phyloP scores from a whole-genome alignment of 1,284 basidiomycete genomes.

The Apiotrichum gracile region DNA sequence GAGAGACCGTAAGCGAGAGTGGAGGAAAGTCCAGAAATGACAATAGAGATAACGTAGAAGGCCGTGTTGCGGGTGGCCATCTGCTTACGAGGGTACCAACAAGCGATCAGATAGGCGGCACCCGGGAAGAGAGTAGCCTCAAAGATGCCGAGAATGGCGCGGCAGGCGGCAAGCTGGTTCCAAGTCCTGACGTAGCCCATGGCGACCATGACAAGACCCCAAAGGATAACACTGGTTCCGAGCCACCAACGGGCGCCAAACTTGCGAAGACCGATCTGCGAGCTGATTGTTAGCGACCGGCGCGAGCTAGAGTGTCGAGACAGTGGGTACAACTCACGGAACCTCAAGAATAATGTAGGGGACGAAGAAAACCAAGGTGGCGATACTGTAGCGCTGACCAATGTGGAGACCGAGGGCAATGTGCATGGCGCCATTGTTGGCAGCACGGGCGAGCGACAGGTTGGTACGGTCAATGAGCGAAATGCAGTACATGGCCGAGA shows the following conservation, averaged over 20 bases:
- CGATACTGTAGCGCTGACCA: conserved; percentile 43
- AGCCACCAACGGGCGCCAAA: conserved; percentile 20
- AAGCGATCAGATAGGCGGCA: conserved; percentile 18
- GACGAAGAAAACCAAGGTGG: conserved; percentile 42
- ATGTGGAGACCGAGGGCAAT: conserved; percentile 26
- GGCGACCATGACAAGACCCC: conserved; percentile 36
- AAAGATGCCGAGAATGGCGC: conserved; percentile 22
- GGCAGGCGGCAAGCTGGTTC: conserved; percentile 18
- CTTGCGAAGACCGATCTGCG: conserved; percentile 12
- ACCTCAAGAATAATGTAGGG: conserved; percentile 46
- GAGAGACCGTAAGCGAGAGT: conserved; percentile 10
- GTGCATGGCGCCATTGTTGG: conserved; percentile 21
- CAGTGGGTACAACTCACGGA: conserved; percentile 1
- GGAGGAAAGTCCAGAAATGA: conserved; percentile 9
- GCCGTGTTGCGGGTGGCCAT: conserved; percentile 15
- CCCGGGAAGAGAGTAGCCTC: conserved; percentile 25
- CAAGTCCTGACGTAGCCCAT: conserved; percentile 38
- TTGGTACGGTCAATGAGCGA: conserved; percentile 34
- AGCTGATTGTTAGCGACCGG: neutral
- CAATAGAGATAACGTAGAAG: conserved; percentile 15
- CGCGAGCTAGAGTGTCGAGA: neutral
- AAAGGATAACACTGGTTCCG: conserved; percentile 27
- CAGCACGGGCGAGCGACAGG: conserved; percentile 31
- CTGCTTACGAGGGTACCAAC: conserved; percentile 17
- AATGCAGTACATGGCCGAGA: conserved; percentile 14